Conservation (phyloP, 768 basidiomycete genomes). For the Suillus decipiens region DNA sequence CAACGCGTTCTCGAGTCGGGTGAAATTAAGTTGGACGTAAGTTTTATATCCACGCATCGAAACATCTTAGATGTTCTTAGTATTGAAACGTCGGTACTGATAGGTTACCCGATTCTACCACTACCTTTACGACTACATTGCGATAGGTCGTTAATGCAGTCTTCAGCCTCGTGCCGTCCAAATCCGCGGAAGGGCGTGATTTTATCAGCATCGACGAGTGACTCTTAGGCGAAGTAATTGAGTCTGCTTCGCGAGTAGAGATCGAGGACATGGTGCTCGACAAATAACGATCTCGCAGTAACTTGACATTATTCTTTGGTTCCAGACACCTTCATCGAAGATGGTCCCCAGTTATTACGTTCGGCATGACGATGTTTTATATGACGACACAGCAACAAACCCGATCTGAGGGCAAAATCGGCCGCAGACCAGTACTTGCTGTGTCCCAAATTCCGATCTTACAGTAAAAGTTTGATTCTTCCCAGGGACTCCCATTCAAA, state of each 20-base stretch:
- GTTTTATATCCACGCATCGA: neutral
- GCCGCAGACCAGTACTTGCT: neutral
- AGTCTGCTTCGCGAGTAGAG: neutral
- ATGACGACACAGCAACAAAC: neutral
- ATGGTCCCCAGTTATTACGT: neutral
- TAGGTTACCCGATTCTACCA: conserved; percentile 1
- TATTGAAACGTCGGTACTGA: neutral
- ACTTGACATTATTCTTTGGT: neutral
- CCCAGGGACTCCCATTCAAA: neutral
- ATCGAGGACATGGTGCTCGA: neutral
- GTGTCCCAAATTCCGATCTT: neutral
- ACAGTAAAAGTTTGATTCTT: neutral
- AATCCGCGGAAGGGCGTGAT: neutral
- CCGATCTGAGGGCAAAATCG: conserved; percentile 4
- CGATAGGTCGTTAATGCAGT: neutral
- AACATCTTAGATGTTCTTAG: neutral
- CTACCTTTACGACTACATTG: neutral
- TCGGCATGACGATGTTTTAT: conserved; percentile 1
- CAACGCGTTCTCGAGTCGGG: neutral
- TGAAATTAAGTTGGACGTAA: neutral
- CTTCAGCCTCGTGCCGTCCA: neutral
- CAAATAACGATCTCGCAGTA: neutral
- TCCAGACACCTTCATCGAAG: conserved; percentile 1
- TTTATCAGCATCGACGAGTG: neutral
- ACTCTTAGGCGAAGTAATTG: neutral